Evolutionary conservation across 352 stramenopile genomes (phyloP).

Genomic region (Peronospora belbahrii): DNA sequence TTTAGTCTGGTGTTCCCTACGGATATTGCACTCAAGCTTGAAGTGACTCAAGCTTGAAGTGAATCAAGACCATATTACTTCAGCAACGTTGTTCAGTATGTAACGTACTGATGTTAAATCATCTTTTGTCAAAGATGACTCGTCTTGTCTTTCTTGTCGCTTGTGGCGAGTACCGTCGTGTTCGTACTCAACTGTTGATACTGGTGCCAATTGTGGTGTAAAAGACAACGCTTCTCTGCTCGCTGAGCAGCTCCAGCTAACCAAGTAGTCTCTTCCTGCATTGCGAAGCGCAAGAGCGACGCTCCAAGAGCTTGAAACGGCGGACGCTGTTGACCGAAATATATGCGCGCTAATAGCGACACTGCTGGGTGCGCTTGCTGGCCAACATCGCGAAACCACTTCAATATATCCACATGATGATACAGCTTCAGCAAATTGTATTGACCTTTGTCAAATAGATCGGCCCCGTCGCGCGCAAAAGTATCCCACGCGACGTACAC

Average conservation of each 20-base stretch:
- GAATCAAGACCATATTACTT: not conserved
- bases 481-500: slow-evolving; percentile 28
- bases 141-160: not conserved
- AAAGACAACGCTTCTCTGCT: slow-evolving; percentile 23
- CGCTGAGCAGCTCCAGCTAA: slow-evolving; percentile 3
- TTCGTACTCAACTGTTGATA: slow-evolving; percentile 19
- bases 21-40: not conserved
- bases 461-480: slow-evolving; percentile 15
- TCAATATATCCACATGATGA: slow-evolving; percentile 33
- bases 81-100: not conserved
- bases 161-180: not conserved
- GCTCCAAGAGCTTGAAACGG: slow-evolving; percentile 8
- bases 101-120: not conserved
- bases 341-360: slow-evolving; percentile 27
- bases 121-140: slow-evolving; percentile 2
- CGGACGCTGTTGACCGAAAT: slow-evolving; percentile 18
- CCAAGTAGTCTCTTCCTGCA: slow-evolving; percentile 19
- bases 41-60: not conserved
- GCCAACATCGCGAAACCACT: slow-evolving; percentile 30
- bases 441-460: slow-evolving; percentile 34
- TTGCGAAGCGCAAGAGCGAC: slow-evolving; percentile 15
- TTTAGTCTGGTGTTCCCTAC: too few relatives aligned
- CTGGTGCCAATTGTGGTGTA: slow-evolving; percentile 28
- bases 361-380: slow-evolving; percentile 22
- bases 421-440: slow-evolving; percentile 39